Evolutionary conservation across 495 filamentous ascomycete genomes (phyloP).

Genomic region (Clavariopsis aquatica): DNA sequence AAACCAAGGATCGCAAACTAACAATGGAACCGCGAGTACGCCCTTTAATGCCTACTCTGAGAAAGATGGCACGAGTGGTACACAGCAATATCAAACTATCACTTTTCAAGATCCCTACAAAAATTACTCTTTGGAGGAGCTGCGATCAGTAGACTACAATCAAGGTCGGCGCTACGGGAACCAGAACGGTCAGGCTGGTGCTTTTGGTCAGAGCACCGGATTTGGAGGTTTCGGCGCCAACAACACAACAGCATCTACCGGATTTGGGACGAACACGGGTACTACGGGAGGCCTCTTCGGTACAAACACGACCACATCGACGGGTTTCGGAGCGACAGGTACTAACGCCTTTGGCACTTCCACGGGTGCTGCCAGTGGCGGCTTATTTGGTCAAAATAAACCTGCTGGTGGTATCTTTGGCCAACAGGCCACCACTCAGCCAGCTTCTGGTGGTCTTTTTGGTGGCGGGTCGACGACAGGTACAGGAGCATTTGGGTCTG

Average conservation of each 20-base stretch:
- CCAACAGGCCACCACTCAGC: slow-evolving; percentile 38
- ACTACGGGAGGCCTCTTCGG: slow-evolving; percentile 44
- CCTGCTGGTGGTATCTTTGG: slow-evolving; percentile 53
- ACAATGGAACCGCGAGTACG: slow-evolving; percentile 69
- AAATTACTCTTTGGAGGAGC: slow-evolving; percentile 87
- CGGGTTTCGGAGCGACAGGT: slow-evolving; percentile 26
- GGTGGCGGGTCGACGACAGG: slow-evolving; percentile 16
- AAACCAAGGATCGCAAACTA: slow-evolving; percentile 43
- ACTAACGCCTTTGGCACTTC: slow-evolving; percentile 38
- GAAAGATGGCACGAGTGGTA: slow-evolving; percentile 68
- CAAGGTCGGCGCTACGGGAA: slow-evolving; percentile 82
- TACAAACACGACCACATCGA: neutral
- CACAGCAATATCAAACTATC: slow-evolving; percentile 83
- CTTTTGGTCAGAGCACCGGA: slow-evolving; percentile 69
- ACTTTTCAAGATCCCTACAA: slow-evolving; percentile 81
- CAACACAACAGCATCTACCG: slow-evolving; percentile 44
- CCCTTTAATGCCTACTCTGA: slow-evolving; percentile 76
- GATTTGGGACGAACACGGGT: slow-evolving; percentile 49
- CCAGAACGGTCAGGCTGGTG: slow-evolving; percentile 74
- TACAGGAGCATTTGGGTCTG: slow-evolving; percentile 16
- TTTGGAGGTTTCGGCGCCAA: slow-evolving; percentile 60
- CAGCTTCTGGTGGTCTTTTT: slow-evolving; percentile 38
- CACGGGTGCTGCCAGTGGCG: slow-evolving; percentile 42
- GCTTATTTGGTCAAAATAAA: slow-evolving; percentile 54
- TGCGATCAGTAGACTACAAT: slow-evolving; percentile 85